Evolutionary conservation across 225 moss, liverwort and hornwort genomes (phyloP), one percentile per base, ranked within the genome.

Genomic region (Ulota crispa): DNA sequence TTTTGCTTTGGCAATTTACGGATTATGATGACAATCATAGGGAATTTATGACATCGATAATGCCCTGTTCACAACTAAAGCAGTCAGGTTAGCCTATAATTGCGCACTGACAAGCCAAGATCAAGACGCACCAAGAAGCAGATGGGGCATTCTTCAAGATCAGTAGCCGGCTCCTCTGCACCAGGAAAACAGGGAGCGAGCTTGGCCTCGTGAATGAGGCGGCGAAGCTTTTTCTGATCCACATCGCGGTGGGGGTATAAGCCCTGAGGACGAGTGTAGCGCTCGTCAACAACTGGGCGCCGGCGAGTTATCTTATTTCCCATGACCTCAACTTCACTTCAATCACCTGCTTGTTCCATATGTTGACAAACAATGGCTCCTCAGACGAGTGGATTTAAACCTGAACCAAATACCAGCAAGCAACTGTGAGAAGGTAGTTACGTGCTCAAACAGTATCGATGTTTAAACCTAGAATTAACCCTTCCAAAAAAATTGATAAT

Each of bases 271-370:
- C 90, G 88, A 82, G 90, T 90, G 50, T 78, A 90, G 24, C 86
- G 88, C 82, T 90, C 90, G 75, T 90, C 90, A 68, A 90, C 78
- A 53, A 88, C 78, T 36, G 84, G 88, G 63, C 88, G 90, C 66
- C 90, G 88, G 62, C 90, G 90, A 76, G 90, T 88, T 73, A 90
- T 90, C 82, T 90, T 90, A 20, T 90, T 90, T 82, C 90, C 90
- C 90, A 90, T 90, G 84, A 74, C 86, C 82, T 77, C 78, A 45
- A 65, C 70, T 79, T 79, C 66, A 61, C 80, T 68, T 77, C 18
- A 86, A 68, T 84, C 86, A 82, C 88, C 90, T 62, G 70, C 80
- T 80, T 78, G 80, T 83, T 90, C 90, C 86, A 90, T 80, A 66
- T 56, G 77, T 70, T 34, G 62, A n/a, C 21, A 14, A 43, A 78